Evolutionary conservation across 2,329 filamentous ascomycete genomes (phyloP), one percentile per base, ranked within the genome.

Genomic region (Emergomyces orientalis): DNA sequence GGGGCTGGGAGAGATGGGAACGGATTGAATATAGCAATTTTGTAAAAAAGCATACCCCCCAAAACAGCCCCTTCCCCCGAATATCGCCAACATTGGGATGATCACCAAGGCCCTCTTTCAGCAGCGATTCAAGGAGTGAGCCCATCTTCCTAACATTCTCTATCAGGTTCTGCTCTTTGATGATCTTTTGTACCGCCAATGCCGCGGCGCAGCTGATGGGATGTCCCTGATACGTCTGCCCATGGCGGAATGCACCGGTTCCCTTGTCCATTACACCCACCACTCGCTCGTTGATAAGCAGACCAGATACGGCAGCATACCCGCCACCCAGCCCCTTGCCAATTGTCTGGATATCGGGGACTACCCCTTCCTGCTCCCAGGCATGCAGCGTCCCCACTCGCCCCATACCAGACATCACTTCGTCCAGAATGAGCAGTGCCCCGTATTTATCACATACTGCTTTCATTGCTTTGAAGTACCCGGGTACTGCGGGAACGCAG

Each of bases 381-480:
- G 81, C 84, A 66, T 86, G 83, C 2, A 84, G 69, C 1, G 80
- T 81, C 1, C 83, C 84, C n/a, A 77, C 79, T 7, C 84, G 79
- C 7, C 84, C 84, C 76, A 83, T 82, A 1, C 84, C 84, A 65
- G 79, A 82, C 87, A 91, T 90, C 54, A 91, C 81, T 71, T 93
- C 90, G 69, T 94, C 90, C 0, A 93, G 75, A 55, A 93, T 87
- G n/a, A 94, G 78, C 0, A 94, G 81, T 0, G 87, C 85, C 0
- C 87, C 89, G 69, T 93, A 80, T 64, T 83, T 84, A 60, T 87
- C 81, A 71, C 90, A 94, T 1, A 94, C 78, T 1, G 77, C 76
- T 68, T 83, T 82, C 74, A 93, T 84, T 0, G 86, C 88, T 59
- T 79, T 75, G 59, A 92, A 84, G 67, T 94, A 94, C 0, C 88